These are phyloP conservation scores for Gnomoniopsis sp. DNA, from an alignment of 2,329 filamentous ascomycete genomes.

Conservation along the genomic window DNA sequence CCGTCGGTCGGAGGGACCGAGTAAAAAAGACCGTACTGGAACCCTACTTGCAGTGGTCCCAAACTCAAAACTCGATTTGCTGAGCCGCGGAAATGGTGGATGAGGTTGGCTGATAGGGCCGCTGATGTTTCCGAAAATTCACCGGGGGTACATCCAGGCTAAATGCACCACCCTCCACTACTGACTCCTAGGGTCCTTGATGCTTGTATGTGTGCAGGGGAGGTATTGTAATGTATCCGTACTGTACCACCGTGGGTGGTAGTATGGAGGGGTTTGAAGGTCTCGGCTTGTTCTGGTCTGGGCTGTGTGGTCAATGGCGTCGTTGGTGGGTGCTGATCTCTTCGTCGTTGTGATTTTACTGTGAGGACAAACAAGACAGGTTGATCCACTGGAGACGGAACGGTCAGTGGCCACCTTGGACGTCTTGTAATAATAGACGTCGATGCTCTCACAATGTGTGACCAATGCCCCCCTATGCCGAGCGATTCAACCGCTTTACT, in stretches of 20 bases:
- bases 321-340: too few species aligned
- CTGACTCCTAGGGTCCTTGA: not conserved
- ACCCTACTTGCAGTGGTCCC: not conserved
- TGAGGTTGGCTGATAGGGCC: not conserved
- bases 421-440: not conserved
- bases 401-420: not conserved
- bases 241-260: not conserved
- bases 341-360: too few species aligned
- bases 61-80: not conserved
- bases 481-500: constrained; percentile 11
- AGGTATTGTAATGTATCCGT: too few species aligned
- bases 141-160: constrained; percentile 1
- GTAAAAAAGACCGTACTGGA: not conserved
- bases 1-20: not conserved
- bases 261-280: too few species aligned
- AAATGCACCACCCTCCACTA: constrained; percentile 5
- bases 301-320: too few species aligned
- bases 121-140: not conserved
- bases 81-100: not conserved
- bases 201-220: not conserved
- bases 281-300: too few species aligned
- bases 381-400: not conserved
- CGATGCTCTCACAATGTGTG: not conserved
- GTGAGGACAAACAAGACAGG: too few species aligned
- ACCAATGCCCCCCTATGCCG: not conserved